Evolutionary conservation across 306 rosid species (phyloP), one percentile per base, ranked within the genome.

Genomic region (Hylodesmum podocarpum): DNA sequence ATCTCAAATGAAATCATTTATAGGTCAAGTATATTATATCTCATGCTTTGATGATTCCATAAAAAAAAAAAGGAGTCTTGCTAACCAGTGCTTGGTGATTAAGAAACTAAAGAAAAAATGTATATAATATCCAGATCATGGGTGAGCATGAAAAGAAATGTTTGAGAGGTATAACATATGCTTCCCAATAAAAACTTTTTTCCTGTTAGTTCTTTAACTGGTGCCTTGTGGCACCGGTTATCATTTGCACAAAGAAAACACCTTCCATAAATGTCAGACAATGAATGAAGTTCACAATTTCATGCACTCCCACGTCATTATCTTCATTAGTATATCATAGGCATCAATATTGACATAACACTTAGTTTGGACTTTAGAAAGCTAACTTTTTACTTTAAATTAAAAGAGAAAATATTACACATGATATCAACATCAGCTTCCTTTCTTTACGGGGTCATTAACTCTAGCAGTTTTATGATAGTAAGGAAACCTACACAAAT

Each of bases 221-320:
- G n/a, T n/a, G n/a, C n/a, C n/a, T n/a, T n/a, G n/a, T n/a, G n/a
- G n/a, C n/a, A n/a, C n/a, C n/a, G n/a, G n/a, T n/a, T n/a, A n/a
- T n/a, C n/a, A n/a, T n/a, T n/a, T n/a, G n/a, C n/a, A n/a, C n/a
- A n/a, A n/a, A n/a, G n/a, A n/a, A n/a, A n/a, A n/a, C n/a, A n/a
- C n/a, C n/a, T n/a, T n/a, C n/a, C n/a, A n/a, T n/a, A 47, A 64
- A 66, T 68, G 15, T 24, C 11, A 34, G 59, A 66, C 28, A 44
- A 53, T 24, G 37, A 28, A 24, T 57, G 68, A 53, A 39, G 11
- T 51, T 29, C 11, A 43, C 61, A 39, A 24, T 58, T 65, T 34
- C 27, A 66, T 39, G 44, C 63, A 22, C 73, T 73, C 55, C 37
- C n/a, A 70, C 29, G 6, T 55, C 53, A 41, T 50, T 41, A 70